Evolutionary conservation across 192 early-diverging fungal genomes (phyloP).

Genomic region (Dissophora ornata): DNA sequence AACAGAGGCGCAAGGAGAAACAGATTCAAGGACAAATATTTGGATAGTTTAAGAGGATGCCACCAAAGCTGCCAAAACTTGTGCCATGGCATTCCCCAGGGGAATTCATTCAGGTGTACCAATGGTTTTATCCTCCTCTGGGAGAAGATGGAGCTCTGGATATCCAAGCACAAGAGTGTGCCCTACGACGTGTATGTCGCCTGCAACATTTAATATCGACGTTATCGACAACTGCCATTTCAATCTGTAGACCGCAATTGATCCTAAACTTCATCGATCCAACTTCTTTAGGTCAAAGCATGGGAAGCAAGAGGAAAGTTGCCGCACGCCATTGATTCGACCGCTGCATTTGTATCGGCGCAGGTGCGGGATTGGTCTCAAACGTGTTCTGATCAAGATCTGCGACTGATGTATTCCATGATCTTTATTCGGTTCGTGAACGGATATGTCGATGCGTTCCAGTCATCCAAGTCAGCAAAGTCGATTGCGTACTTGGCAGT

Average conservation of each 20-base stretch:
- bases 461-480: conserved; percentile 41
- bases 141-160: conserved; percentile 37
- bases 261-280: background rate
- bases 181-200: conserved; percentile 45
- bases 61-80: conserved; percentile 48
- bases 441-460: conserved; percentile 50
- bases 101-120: conserved; percentile 48
- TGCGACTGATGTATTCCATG: conserved; percentile 60
- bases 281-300: conserved; percentile 65
- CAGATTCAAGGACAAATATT: too few species aligned
- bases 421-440: conserved; percentile 57
- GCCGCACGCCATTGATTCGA: conserved; percentile 75
- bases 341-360: conserved; percentile 69
- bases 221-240: too few species aligned
- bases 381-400: conserved; percentile 55
- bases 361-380: conserved; percentile 61
- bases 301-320: conserved; percentile 77
- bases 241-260: too few species aligned
- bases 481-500: conserved; percentile 51
- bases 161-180: conserved; percentile 45
- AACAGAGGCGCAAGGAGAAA: too few species aligned
- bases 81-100: conserved; percentile 54
- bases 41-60: too few species aligned
- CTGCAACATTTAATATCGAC: too few species aligned
- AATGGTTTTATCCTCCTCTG: conserved; percentile 37